Base-by-base conservation (phyloP, 768 basidiomycete species). In the Austroboletus festivus region DNA sequence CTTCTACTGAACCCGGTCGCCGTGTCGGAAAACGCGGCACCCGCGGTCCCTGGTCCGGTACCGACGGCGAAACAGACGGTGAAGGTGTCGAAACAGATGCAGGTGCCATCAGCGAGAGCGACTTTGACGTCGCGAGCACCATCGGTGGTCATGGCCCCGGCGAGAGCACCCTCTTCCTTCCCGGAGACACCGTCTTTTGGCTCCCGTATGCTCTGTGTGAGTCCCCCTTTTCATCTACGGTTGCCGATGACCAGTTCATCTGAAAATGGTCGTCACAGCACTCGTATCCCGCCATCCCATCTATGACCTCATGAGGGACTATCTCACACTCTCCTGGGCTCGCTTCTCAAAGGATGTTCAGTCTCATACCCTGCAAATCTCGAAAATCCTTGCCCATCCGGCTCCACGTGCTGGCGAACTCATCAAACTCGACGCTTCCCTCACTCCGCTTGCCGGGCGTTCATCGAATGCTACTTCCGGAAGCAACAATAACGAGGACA, bases 251-350 rank as follows among this genome's bases (percentile, higher is more conserved):
- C 22, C 38, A 30, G 51, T 42, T 64, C 22, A 56, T 31, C 45
- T 38, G 40, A 2, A n/a, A n/a, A n/a, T n/a, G n/a, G 2, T 43
- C 41, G 43, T 51, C 37, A n/a, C 55, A 89, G 89, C 86, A 15
- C 77, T 91, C 60, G 92, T 93, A 23, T 95, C 93, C 41, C 84
- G 90, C 20, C 89, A 90, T 65, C 93, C 93, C 0, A 89, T 96
- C 55, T 96, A 94, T 70, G 92, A 94, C 62, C 76, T 95, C 47
- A 91, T 97, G 88, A 80, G 89, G 45, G 94, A 98, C 70, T 94
- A 90, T 61, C 80, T 98, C 38, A 93, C 93, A n/a, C 82, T 96
- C 38, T 90, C 87, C 4, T 94, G 92, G 91, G 92, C 92, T 16
- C 85, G 89, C 42, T 93, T 92, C 71, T 89, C 89, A 46, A 94